A percentile compares a stretch with the other conserved stretches of the same genome.
These are phyloP conservation scores for Xanthoceras sorbifolium DNA, from an alignment of 345 rosid genomes.

Conservation along the genomic window DNA sequence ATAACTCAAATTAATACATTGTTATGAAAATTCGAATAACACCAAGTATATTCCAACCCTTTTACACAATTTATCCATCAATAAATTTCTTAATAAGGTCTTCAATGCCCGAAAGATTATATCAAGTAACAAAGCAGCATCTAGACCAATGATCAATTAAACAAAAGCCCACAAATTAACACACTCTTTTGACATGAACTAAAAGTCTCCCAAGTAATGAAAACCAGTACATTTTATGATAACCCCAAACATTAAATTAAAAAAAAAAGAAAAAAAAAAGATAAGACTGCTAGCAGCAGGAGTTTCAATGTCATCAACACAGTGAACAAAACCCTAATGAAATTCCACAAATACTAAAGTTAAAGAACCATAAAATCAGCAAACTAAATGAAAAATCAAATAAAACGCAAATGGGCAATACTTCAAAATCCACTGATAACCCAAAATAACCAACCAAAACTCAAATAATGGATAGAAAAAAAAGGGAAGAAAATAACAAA, in stretches of 20 bases:
- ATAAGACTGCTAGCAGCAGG: not conserved
- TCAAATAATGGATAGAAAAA: not conserved
- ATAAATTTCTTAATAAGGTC: too few relatives aligned
- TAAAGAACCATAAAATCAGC: not conserved
- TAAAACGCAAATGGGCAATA: not conserved
- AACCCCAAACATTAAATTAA: not conserved
- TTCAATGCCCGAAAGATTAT: not conserved
- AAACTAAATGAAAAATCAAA: not conserved
- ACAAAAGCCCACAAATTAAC: not conserved
- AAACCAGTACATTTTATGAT: not conserved
- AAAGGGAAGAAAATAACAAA: not conserved
- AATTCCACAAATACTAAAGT: not conserved
- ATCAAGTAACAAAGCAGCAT: slow-evolving; percentile 3
- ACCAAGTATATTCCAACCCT: not conserved
- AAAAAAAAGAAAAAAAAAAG: not conserved
- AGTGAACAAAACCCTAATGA: not conserved
- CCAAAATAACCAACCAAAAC: not conserved
- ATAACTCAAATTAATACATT: not conserved
- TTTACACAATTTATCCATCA: slow-evolving; percentile 4
- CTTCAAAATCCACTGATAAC: not conserved
- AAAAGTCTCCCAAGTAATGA: not conserved
- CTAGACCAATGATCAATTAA: not conserved
- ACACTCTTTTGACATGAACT: not conserved
- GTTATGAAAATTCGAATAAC: not conserved
- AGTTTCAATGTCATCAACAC: not conserved